phyloP scores from a whole-genome alignment of 164 flowering plant genomes.

The Amborella trichopoda region DNA sequence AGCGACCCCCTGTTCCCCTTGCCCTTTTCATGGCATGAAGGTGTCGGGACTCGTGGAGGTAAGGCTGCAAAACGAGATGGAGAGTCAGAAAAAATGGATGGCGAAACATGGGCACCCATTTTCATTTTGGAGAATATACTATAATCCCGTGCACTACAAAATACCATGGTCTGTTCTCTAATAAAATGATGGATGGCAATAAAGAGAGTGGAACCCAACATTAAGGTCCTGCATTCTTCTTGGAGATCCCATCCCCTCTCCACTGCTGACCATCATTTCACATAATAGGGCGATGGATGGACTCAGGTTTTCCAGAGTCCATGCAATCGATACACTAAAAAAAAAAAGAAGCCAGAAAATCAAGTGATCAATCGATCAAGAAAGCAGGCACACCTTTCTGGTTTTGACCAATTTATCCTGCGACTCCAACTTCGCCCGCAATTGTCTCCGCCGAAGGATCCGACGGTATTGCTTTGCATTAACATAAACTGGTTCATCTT shows the following conservation, averaged over 20 bases:
- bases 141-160: too few species aligned
- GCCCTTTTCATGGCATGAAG: constrained; percentile 68
- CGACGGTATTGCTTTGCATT: constrained; percentile 80
- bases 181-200: too few species aligned
- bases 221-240: too few species aligned
- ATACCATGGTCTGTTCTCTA: too few species aligned
- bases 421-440: constrained; percentile 79
- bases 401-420: constrained; percentile 55
- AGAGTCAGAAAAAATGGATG: not conserved
- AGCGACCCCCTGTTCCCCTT: constrained; percentile 85
- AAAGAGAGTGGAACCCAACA: too few species aligned
- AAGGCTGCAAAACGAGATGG: constrained; percentile 34
- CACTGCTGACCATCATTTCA: too few species aligned
- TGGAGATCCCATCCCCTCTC: too few species aligned
- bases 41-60: constrained; percentile 86
- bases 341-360: not conserved
- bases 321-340: not conserved
- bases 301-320: too few species aligned
- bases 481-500: constrained; percentile 74
- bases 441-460: constrained; percentile 66
- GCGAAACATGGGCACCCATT: too few species aligned
- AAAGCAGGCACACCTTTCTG: constrained; percentile 40
- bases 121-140: too few species aligned
- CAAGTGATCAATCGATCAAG: not conserved
- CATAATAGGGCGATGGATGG: too few species aligned